phyloP scores from a whole-genome alignment of 2,329 filamentous ascomycete genomes.

The Clarireedia hainanense region DNA sequence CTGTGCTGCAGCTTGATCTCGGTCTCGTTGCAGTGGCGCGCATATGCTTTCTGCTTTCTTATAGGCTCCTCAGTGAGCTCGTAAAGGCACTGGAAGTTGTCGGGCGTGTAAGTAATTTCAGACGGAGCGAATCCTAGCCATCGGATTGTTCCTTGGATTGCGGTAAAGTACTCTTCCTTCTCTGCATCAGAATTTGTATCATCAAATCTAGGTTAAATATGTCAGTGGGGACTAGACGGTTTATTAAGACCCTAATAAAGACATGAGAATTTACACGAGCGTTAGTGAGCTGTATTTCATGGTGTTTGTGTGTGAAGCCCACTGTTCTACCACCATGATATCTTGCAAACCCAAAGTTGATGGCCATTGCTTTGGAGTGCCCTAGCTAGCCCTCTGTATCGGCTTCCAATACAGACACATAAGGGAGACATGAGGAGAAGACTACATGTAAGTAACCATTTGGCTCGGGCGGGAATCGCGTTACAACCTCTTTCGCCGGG shows the following conservation, averaged over 20 bases:
- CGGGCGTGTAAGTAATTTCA: slow-evolving; percentile 77
- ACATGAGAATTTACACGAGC: too few species aligned
- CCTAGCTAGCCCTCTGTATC: slow-evolving; percentile 63
- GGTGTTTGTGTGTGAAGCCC: too few species aligned
- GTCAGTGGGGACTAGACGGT: too few species aligned
- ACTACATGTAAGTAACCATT: too few species aligned
- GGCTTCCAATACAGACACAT: too few species aligned
- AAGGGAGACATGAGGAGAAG: too few species aligned
- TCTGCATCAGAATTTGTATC: slow-evolving; percentile 95
- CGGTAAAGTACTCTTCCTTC: slow-evolving; percentile 78
- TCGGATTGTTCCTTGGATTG: slow-evolving; percentile 78
- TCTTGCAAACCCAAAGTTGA: slow-evolving; percentile 93
- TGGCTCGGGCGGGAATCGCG: too few species aligned
- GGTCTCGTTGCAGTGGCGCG: slow-evolving; percentile 76
- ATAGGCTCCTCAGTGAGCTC: slow-evolving; percentile 84
- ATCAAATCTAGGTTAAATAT: slow-evolving; percentile 72
- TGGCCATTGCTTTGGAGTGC: slow-evolving; percentile 88
- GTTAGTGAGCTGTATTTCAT: too few species aligned
- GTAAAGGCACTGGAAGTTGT: slow-evolving; percentile 80
- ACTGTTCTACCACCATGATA: slow-evolving; percentile 58
- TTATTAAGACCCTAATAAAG: too few species aligned
- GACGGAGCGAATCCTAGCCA: slow-evolving; percentile 77
- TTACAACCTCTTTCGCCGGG: too few species aligned
- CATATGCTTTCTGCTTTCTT: slow-evolving; percentile 61
- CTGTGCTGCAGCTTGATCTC: slow-evolving; percentile 85